Percentiles rank a stretch among this genome's conserved stretches.
These are phyloP conservation scores for Agaricales sp. DNA, from an alignment of 1,284 basidiomycete genomes.

Conservation along the genomic window DNA sequence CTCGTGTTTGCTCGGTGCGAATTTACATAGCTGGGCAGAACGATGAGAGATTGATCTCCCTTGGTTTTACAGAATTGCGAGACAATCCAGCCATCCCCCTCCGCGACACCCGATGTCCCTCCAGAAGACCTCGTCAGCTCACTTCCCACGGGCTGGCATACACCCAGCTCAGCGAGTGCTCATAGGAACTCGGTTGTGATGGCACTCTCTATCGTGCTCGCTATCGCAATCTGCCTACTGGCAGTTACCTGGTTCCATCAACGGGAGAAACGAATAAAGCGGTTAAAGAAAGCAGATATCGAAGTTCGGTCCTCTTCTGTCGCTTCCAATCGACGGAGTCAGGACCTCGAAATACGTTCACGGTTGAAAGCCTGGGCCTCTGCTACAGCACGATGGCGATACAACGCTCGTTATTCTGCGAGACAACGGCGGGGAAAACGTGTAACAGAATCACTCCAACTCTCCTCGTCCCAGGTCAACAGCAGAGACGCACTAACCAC, in stretches of 20 bases:
- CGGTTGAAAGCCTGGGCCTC: conserved; percentile 50
- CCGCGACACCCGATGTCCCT: conserved; percentile 6
- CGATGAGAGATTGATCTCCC: too few species aligned
- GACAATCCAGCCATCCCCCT: conserved; percentile 20
- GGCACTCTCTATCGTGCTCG: conserved; percentile 5
- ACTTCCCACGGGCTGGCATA: background rate
- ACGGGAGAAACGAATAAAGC: background rate
- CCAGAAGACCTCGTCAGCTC: background rate
- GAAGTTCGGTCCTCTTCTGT: conserved; percentile 15
- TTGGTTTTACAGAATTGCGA: conserved; percentile 1
- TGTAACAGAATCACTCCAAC: conserved; percentile 9
- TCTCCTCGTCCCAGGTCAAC: conserved; percentile 14
- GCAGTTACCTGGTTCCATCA: background rate
- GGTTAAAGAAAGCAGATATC: background rate
- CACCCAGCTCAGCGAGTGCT: conserved; percentile 2
- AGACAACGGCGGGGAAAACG: conserved; percentile 42
- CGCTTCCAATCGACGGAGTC: conserved; percentile 19
- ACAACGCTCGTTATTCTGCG: conserved; percentile 41
- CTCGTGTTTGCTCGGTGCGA: conserved; percentile 34
- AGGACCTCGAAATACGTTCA: conserved; percentile 26
- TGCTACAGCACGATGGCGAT: conserved; percentile 55
- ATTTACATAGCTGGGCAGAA: too few species aligned
- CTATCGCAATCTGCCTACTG: background rate
- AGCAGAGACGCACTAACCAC: conserved; percentile 5
- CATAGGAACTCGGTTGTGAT: conserved; percentile 11